These are phyloP conservation scores for Candida bentonensis DNA, from an alignment of 805 yeast genomes.

Conservation along the genomic window DNA sequence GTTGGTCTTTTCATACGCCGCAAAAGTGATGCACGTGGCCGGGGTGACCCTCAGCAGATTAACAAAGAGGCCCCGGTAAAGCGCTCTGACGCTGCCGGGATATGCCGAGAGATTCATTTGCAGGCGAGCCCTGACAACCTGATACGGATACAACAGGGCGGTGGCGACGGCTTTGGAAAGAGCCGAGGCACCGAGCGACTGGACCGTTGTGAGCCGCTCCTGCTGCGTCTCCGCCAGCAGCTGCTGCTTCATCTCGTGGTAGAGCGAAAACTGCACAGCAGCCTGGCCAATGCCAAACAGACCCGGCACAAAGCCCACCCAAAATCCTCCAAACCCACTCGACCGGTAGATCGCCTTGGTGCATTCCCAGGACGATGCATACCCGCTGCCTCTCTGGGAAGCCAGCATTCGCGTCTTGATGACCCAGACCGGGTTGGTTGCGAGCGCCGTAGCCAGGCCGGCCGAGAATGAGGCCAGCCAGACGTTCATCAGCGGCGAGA, in stretches of 20 bases:
- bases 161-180: constrained; percentile 57
- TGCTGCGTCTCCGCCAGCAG: constrained; percentile 8
- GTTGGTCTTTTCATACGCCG: constrained; percentile 50
- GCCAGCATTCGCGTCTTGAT: constrained; percentile 79
- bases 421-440: constrained; percentile 95
- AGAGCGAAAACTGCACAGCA: constrained; percentile 73
- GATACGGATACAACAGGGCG: constrained; percentile 64
- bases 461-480: constrained; percentile 49
- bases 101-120: constrained; percentile 34
- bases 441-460: constrained; percentile 57
- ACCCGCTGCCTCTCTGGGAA: constrained; percentile 22
- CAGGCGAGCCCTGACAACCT: constrained; percentile 62
- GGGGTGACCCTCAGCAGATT: constrained; percentile 78
- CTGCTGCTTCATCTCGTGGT: constrained; percentile 54
- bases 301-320: constrained; percentile 65
- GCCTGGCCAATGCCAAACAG: constrained; percentile 79
- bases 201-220: constrained; percentile 26
- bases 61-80: constrained; percentile 73
- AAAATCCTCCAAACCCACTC: constrained; percentile 51
- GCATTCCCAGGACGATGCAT: constrained; percentile 51
- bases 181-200: constrained; percentile 55
- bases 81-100: constrained; percentile 32
- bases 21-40: constrained; percentile 81
- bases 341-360: constrained; percentile 28
- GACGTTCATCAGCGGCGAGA: constrained; percentile 13